Percentiles rank a stretch among this genome's conserved stretches.
Evolutionary conservation across 2,329 filamentous ascomycete species (phyloP).

Genomic region (Aspergillus piperis): DNA sequence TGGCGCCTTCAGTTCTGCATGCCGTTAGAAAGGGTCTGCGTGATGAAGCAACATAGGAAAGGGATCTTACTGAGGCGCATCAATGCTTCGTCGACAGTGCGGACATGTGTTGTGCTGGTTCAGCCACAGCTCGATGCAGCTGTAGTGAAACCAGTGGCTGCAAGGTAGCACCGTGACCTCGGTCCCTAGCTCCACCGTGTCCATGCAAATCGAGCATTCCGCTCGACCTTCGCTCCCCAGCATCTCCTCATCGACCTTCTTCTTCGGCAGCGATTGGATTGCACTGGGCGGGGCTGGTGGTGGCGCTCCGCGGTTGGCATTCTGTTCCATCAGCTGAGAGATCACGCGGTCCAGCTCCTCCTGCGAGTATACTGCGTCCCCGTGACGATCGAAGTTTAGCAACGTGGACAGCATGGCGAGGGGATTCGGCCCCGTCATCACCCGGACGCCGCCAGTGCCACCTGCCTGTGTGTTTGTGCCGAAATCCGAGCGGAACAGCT

Average conservation of each 20-base stretch:
- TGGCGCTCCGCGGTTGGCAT: conserved; percentile 71
- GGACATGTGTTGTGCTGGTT: conserved; percentile 91
- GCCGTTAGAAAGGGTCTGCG: conserved; percentile 2
- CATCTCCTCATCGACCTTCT: conserved; percentile 69
- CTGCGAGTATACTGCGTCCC: conserved; percentile 87
- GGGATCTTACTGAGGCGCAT: conserved; percentile 25
- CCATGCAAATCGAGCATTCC: conserved; percentile 95
- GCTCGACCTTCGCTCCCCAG: conserved; percentile 66
- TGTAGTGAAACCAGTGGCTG: conserved; percentile 88
- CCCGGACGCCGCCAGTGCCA: conserved; percentile 22
- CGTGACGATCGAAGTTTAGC: conserved; percentile 51
- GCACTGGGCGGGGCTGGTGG: conserved; percentile 76
- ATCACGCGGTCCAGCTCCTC: conserved; percentile 89
- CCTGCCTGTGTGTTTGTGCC: conserved; percentile 11
- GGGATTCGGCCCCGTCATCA: conserved; percentile 36
- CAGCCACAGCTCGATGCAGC: conserved; percentile 81
- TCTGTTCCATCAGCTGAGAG: conserved; percentile 82
- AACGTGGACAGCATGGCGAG: conserved; percentile 49
- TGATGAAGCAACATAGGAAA: conserved; percentile 12
- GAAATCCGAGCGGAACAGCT: conserved; percentile 30
- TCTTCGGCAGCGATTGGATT: conserved; percentile 72
- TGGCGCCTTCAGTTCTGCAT: background rate
- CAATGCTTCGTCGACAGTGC: conserved; percentile 48
- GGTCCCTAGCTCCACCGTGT: conserved; percentile 71
- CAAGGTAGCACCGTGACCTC: conserved; percentile 80